Evolutionary conservation across 352 stramenopile species (phyloP), one percentile per base, ranked within the genome.

Genomic region (Globisporangium alternatum): DNA sequence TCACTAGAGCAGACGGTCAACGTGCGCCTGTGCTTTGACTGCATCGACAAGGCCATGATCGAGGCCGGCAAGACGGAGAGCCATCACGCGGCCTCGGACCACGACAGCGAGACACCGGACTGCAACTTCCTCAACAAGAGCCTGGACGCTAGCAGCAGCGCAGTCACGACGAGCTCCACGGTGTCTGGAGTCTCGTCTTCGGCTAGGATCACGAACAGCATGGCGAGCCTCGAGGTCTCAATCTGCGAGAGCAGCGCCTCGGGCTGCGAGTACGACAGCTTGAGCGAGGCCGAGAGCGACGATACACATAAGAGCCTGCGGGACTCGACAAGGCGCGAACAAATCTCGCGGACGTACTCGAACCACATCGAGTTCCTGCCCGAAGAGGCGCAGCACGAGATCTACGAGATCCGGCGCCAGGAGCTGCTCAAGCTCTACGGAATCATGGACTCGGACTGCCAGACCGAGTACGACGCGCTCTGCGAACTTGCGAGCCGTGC

Each of bases 1-100:
- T 68, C 62, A 0, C 47, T 81, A 28, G 71, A 77, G 63, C 62
- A 56, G 43, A 53, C 49, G 6, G 64, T 80, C 22, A 77, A 67
- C 10, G 78, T 81, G 13, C 79, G 80, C 12, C 75, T 95, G 13
- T 95, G 86, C 69, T 86, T 91, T 9, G 80, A 90, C 59, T 95
- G 86, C 61, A 82, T 95, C 53, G 83, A 90, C 68, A 89, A 89
- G 55, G 76, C 78, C 47, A 83, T 76, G 68, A 77, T 80, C 44
- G 70, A 31, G 39, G 35, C 75, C 15, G 56, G 61, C 6, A 61
- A 69, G 30, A 54, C 56, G 28, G 73, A 69, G 21, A 55, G 56
- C 15, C 57, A 44, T 8, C 49, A 59, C 17, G 55, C 48, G 0
- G 57, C 47, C 2, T 51, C 71, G 8, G 61, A 67, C 1, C 44